Evolutionary conservation across 2,329 filamentous ascomycete species (phyloP), one percentile per base, ranked within the genome.

Genomic region (Alternaria gansuensis): DNA sequence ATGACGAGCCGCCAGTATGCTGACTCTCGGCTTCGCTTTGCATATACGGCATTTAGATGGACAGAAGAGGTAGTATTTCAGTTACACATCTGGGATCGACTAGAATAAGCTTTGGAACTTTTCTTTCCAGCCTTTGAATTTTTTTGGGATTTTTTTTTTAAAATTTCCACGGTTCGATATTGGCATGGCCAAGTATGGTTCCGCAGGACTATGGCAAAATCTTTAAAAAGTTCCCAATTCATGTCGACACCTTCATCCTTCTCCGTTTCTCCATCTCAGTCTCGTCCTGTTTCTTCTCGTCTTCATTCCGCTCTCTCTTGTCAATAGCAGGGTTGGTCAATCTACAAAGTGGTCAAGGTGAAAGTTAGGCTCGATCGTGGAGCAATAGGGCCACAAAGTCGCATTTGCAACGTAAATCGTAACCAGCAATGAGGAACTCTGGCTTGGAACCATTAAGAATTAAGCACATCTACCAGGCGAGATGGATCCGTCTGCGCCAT

Each of bases 21-120:
- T 29, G 44, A 34, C 44, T 48, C 36, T 31, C 44, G 44, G 11
- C 44, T 48, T 48, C 44, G 31, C 44, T 31, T 5, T 48, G 44
- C 31, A 48, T 13, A 23, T 13, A 36, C 13, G 5, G 31, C 21
- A 48, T 34, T 34, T 21, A 24, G 2, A 23, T 24, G 7, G 44
- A 36, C 21, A 13, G 26, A 36, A 17, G 31, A 36, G 21, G 21
- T 23, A n/a, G 13, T 5, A 7, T 13, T 21, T 48, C 44, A 48
- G 44, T 29, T 24, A 48, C 44, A 10, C 21, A 34, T 36, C 3
- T 34, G 31, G 9, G 10, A 24, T 21, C 10, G 33, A n/a, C 44
- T 2, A 34, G 21, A 8, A 36, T 26, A 3, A 5, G 29, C 26
- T 21, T 13, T 34, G 11, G 11, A 48, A 31, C 29, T 26, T 48